A percentile compares a stretch with the other conserved stretches of the same genome.
Conservation (phyloP, 495 filamentous ascomycete genomes). For the Tetracladium marchalianum region DNA sequence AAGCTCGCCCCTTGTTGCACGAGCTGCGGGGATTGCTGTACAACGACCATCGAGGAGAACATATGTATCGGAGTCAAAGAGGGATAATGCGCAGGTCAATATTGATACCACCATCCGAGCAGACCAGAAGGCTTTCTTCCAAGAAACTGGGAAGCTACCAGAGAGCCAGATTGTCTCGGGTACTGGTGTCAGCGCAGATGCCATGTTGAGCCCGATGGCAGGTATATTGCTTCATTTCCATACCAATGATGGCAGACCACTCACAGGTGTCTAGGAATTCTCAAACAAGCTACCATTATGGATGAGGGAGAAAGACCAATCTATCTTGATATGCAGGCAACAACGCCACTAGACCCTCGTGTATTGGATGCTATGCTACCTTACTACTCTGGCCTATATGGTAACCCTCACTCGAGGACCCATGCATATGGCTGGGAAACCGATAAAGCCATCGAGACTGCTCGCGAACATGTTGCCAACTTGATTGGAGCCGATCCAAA, state of each 20-base stretch:
- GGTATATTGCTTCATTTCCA: constrained; percentile 31
- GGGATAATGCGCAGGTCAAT: constrained; percentile 70
- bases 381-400: constrained; percentile 85
- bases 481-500: constrained; percentile 92
- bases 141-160: constrained; percentile 56
- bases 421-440: constrained; percentile 99
- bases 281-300: constrained; percentile 89
- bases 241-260: constrained; percentile 3
- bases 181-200: constrained; percentile 48
- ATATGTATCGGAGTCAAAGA: constrained; percentile 81
- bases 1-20: constrained; percentile 27
- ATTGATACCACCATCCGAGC: constrained; percentile 72
- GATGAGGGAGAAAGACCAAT: constrained; percentile 91
- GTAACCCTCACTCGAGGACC: constrained; percentile 94
- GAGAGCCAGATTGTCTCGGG: constrained; percentile 52
- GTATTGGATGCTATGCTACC: constrained; percentile 96
- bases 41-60: constrained; percentile 33
- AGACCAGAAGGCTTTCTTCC: constrained; percentile 70
- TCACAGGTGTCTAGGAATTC: constrained; percentile 44
- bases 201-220: constrained; percentile 70
- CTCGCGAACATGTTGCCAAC: constrained; percentile 70
- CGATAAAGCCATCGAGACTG: constrained; percentile 83
- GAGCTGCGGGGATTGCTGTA: constrained; percentile 26
- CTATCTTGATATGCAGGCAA: constrained; percentile 98
- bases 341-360: constrained; percentile 88